phyloP scores from a whole-genome alignment of 345 rosid species.

The Eucalyptus curtisii region DNA sequence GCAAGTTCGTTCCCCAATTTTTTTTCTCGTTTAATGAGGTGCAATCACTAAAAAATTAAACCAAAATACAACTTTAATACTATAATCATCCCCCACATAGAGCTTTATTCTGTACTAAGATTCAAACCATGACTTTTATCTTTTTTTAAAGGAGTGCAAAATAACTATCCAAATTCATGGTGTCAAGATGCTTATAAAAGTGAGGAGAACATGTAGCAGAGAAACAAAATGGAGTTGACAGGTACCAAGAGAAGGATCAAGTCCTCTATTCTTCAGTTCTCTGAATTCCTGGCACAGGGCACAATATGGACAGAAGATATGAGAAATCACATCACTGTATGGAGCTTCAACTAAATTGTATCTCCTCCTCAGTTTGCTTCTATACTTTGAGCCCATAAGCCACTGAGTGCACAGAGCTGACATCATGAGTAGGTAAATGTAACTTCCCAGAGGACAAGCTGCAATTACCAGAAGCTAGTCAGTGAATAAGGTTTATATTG shows the following conservation, averaged over 20 bases:
- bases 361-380: slow-evolving; percentile 30
- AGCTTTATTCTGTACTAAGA: background rate
- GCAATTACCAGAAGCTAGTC: background rate
- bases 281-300: slow-evolving; percentile 39
- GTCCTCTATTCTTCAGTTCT: slow-evolving; percentile 29
- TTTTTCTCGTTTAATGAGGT: background rate
- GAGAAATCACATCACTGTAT: slow-evolving; percentile 20
- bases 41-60: background rate
- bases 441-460: slow-evolving; percentile 26
- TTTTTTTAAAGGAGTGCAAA: background rate
- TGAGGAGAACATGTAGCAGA: background rate
- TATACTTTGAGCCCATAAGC: slow-evolving; percentile 37
- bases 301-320: slow-evolving; percentile 24
- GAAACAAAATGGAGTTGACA: background rate
- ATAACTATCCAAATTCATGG: background rate
- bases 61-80: background rate
- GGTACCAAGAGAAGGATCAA: slow-evolving; percentile 37
- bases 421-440: slow-evolving; percentile 28
- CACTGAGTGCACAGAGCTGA: slow-evolving; percentile 32
- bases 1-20: background rate
- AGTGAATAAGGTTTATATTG: background rate
- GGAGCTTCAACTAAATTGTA: slow-evolving; percentile 35
- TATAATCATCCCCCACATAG: background rate
- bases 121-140: background rate
- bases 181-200: background rate